Percentiles rank a stretch among this genome's conserved stretches.
Evolutionary conservation across 2,329 filamentous ascomycete genomes (phyloP).

Genomic region (Graphilbum sp.): DNA sequence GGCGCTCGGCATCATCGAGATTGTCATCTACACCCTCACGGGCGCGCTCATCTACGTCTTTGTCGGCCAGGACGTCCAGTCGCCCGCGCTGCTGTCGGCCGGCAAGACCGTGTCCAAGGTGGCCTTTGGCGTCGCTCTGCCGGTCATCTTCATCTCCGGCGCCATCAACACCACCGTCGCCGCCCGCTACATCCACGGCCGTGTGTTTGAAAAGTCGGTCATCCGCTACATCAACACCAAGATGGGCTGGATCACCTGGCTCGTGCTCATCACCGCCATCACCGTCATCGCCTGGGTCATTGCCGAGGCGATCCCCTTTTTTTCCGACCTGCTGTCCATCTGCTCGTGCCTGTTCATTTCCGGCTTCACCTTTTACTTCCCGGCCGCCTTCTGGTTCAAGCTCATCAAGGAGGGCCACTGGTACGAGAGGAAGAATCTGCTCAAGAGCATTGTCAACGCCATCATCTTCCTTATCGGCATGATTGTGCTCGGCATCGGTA

Average conservation of each 20-base stretch:
- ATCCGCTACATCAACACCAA: conserved; percentile 30
- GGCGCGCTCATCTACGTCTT: conserved; percentile 3
- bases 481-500: conserved; percentile 2
- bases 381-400: conserved; percentile 18
- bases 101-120: conserved; percentile 42
- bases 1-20: conserved; percentile 36
- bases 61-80: conserved; percentile 38
- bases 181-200: conserved; percentile 28
- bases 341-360: conserved; percentile 33
- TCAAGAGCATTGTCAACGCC: conserved; percentile 1
- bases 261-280: conserved; percentile 35
- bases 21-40: conserved; percentile 4
- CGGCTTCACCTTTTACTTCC: conserved; percentile 23
- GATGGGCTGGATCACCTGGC: conserved; percentile 34
- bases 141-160: conserved; percentile 59
- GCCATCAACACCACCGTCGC: conserved; percentile 14
- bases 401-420: conserved; percentile 16
- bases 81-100: conserved; percentile 53
- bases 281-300: conserved; percentile 55
- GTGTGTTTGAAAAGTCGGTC: conserved; percentile 25
- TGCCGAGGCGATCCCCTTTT: conserved; percentile 57
- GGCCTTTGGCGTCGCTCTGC: conserved; percentile 53
- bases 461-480: conserved; percentile 4
- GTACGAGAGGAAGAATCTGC: conserved; percentile 12
- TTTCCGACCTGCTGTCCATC: conserved; percentile 47